A percentile compares a stretch with the other conserved stretches of the same genome.
Conservation (phyloP, 179 eudicot genomes). For the Beta macrorhiza region DNA sequence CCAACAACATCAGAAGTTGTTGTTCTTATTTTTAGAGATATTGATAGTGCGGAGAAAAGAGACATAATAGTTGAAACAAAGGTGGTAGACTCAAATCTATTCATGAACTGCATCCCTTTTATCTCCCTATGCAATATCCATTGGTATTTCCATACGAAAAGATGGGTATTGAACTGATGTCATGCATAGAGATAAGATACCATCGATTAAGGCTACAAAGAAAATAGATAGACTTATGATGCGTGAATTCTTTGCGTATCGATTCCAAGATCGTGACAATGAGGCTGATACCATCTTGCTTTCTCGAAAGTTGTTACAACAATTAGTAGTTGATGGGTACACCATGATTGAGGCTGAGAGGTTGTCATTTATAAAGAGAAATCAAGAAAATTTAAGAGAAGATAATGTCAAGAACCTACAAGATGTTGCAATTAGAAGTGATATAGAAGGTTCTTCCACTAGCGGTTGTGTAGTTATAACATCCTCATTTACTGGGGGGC, state of each 20-base stretch:
- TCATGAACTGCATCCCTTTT: neutral
- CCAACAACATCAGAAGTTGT: neutral
- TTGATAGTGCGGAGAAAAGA: neutral
- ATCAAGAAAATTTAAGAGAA: neutral
- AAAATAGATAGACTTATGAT: neutral
- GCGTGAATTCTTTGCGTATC: neutral
- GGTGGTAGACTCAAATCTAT: neutral
- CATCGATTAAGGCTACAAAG: neutral
- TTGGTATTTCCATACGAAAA: neutral
- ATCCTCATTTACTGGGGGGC: neutral
- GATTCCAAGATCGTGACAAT: no score
- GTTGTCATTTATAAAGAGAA: neutral
- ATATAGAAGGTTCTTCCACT: neutral
- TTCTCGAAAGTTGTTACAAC: neutral
- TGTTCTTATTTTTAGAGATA: neutral
- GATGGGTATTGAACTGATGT: neutral
- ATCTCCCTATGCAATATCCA: neutral
- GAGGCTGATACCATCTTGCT: no score
- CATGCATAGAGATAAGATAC: neutral
- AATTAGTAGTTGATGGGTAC: neutral
- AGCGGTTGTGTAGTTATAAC: constrained; percentile 2
- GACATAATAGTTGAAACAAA: neutral
- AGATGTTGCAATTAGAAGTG: neutral
- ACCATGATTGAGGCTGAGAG: neutral
- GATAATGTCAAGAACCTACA: neutral